Evolutionary conservation across 2,329 filamentous ascomycete species (phyloP).

Genomic region (Westerdykella aurantiaca): DNA sequence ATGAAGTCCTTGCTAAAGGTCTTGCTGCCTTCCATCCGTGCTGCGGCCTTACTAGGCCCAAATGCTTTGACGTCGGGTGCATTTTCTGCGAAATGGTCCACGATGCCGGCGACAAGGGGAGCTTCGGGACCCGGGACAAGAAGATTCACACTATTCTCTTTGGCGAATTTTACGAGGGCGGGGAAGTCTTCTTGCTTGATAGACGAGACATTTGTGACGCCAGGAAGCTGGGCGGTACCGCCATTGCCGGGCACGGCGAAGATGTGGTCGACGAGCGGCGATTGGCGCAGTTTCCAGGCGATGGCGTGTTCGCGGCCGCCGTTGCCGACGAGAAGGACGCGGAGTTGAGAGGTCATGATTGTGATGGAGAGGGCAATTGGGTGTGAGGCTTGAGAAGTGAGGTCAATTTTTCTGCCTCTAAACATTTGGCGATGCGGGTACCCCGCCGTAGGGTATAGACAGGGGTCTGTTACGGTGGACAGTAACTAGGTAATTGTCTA

Average conservation of each 20-base stretch:
- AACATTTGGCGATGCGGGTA: no score
- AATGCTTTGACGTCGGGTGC: constrained; percentile 64
- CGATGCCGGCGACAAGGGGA: constrained; percentile 86
- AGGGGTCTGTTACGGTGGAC: no score
- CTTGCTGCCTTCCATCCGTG: constrained; percentile 92
- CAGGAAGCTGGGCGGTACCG: constrained; percentile 65
- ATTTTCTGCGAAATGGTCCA: constrained; percentile 68
- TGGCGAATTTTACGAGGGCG: constrained; percentile 68
- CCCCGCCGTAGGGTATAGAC: no score
- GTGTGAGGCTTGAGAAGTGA: no score
- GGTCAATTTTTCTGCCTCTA: no score
- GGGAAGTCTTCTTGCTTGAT: constrained; percentile 73
- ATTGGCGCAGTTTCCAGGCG: constrained; percentile 89
- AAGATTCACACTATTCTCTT: constrained; percentile 68
- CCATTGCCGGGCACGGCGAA: constrained; percentile 71
- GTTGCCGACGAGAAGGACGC: constrained; percentile 79
- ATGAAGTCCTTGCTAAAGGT: constrained; percentile 98
- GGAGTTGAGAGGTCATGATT: constrained; percentile 9
- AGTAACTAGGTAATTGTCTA: no score
- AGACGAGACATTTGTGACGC: constrained; percentile 59
- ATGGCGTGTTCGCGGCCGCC: constrained; percentile 92
- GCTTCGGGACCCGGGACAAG: constrained; percentile 88
- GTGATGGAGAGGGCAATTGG: no score
- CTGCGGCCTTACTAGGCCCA: constrained; percentile 77
- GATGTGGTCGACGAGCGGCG: constrained; percentile 70